A percentile compares a stretch with the other conserved stretches of the same genome.
Conservation (phyloP, 75 land plant genomes). For the Gnetum montanum region DNA sequence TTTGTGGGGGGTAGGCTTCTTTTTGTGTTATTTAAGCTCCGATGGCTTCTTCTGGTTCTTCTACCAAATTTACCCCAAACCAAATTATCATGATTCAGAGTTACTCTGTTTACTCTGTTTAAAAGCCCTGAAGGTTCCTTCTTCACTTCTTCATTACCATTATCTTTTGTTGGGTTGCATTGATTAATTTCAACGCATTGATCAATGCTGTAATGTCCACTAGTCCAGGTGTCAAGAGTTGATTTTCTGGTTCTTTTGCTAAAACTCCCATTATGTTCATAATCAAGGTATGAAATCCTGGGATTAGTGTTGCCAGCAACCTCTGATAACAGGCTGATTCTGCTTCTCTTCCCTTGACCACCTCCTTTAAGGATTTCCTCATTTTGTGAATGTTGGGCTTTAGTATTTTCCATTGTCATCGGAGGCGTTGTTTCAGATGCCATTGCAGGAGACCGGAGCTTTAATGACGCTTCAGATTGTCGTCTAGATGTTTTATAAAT, state of each 20-base stretch:
- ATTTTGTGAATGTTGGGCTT: constrained; percentile 18
- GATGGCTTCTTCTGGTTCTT: too few relatives aligned
- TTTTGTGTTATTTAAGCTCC: too few relatives aligned
- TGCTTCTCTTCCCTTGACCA: constrained; percentile 22
- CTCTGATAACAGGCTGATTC: constrained; percentile 20
- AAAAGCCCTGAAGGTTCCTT: too few relatives aligned
- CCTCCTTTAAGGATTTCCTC: constrained; percentile 25
- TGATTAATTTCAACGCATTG: too few relatives aligned
- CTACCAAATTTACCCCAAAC: too few relatives aligned
- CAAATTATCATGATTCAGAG: too few relatives aligned
- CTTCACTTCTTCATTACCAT: too few relatives aligned
- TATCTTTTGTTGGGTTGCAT: too few relatives aligned
- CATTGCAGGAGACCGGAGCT: constrained; percentile 49
- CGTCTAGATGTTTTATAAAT: constrained; percentile 76
- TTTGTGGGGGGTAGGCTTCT: too few relatives aligned
- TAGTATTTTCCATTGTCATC: constrained; percentile 38
- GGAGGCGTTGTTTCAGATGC: constrained; percentile 48
- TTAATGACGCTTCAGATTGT: constrained; percentile 80
- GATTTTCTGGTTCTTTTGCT: neutral
- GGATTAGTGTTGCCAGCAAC: constrained; percentile 46
- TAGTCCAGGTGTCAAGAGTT: neutral
- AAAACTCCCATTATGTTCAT: constrained; percentile 9
- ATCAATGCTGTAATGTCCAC: neutral
- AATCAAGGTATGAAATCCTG: constrained; percentile 43
- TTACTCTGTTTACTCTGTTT: too few relatives aligned